Conservation (phyloP, 1,284 basidiomycete genomes). For the Naganishia liquefaciens region DNA sequence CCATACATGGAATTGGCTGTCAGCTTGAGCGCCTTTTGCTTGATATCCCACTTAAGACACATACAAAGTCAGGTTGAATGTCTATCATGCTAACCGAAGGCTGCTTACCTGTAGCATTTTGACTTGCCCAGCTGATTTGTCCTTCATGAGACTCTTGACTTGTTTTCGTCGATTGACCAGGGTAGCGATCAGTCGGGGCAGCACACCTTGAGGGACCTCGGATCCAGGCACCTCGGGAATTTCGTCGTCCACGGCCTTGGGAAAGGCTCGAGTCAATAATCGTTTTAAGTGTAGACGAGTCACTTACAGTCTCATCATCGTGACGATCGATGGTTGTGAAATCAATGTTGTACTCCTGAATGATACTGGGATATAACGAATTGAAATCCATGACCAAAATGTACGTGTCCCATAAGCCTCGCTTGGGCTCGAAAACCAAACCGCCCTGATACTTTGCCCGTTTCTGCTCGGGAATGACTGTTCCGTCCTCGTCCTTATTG, state of each 20-base stretch:
- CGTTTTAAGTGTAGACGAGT: constrained; percentile 8
- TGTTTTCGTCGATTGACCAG: constrained; percentile 85
- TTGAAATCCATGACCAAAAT: constrained; percentile 99
- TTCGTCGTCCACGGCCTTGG: constrained; percentile 65
- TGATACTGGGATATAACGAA: constrained; percentile 97
- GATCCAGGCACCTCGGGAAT: constrained; percentile 84
- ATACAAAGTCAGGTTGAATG: too few relatives aligned
- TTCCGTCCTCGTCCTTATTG: constrained; percentile 61
- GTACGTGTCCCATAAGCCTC: constrained; percentile 94
- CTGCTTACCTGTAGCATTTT: constrained; percentile 76
- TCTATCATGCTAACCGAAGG: background rate
- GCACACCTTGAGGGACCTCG: constrained; percentile 77
- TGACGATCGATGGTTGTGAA: constrained; percentile 89
- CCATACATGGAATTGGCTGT: constrained; percentile 99
- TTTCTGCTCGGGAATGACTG: constrained; percentile 64
- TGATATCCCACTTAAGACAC: constrained; percentile 78
- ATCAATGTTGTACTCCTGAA: constrained; percentile 99
- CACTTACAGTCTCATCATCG: constrained; percentile 64
- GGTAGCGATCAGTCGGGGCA: constrained; percentile 92
- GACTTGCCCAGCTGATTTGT: constrained; percentile 70
- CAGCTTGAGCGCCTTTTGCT: constrained; percentile 94
- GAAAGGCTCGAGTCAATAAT: constrained; percentile 21
- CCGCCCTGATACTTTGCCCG: constrained; percentile 98
- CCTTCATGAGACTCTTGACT: constrained; percentile 96
- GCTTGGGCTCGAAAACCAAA: constrained; percentile 94